Evolutionary conservation across 108 stramenopile genomes (phyloP), one percentile per base, ranked within the genome.

Genomic region (Nannochloropsis gaditana): DNA sequence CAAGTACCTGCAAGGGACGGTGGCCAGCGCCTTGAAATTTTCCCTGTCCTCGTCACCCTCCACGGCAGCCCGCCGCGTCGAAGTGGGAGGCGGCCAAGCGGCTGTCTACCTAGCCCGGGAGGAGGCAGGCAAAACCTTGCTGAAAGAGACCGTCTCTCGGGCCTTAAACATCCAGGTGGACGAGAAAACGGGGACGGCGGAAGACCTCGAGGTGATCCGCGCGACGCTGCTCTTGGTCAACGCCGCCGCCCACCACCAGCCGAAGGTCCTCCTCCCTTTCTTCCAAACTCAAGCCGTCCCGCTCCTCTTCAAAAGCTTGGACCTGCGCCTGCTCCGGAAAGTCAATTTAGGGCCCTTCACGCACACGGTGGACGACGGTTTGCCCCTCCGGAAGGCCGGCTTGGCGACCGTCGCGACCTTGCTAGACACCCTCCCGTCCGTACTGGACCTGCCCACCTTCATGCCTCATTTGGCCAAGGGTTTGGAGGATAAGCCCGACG

Each of bases 281-380:
- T 90, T 97, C 92, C 92, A 93, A 85, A 92, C 92, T 9, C 85
- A 85, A 43, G 93, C 97, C 83, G 84, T 94, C 47, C 95, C 96
- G 44, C 85, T 83, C 31, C 91, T 96, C 15, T 92, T 93, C 84
- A 89, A 93, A 79, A 91, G 95, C 42, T 91, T 95, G 44, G 86
- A 91, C 50, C 91, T 96, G 42, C 94, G 95, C 86, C 82, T 96
- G 86, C 92, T 96, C 84, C 91, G 97, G 42, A 92, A 93, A 83
- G 95, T 99, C 44, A 96, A 99, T 88, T 93, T 99, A 50, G 98
- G 98, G 15, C 98, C 98, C 17, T 99, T 99, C 93, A 99, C 21
- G 21, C 97, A 98, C 84, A 95, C 90, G 41, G 96, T 99, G 21
- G 98, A 99, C 89, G 97, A 98, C 80, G 97, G 96, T 11, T 87